phyloP scores from a whole-genome alignment of 805 yeast species.

The Nakazawaea ambrosiae region DNA sequence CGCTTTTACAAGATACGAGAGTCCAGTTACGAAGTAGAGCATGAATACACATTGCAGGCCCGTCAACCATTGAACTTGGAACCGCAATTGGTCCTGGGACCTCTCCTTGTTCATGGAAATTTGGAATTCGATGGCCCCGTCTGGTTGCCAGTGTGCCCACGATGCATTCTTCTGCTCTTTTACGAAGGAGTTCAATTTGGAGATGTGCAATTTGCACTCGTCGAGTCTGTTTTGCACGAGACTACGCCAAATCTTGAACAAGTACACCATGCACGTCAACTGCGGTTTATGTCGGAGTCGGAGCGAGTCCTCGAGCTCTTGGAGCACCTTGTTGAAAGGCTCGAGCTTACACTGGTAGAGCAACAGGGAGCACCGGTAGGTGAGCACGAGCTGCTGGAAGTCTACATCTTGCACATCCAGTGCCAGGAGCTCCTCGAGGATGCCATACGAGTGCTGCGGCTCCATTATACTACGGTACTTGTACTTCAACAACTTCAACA shows the following conservation, averaged over 20 bases:
- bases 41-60: conserved; percentile 34
- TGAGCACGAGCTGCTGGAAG: background rate
- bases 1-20: conserved; percentile 29
- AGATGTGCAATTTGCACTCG: conserved; percentile 19
- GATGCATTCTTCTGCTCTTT: conserved; percentile 16
- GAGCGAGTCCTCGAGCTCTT: background rate
- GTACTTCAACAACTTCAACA: conserved; percentile 26
- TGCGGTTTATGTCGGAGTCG: conserved; percentile 20
- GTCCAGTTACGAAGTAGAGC: conserved; percentile 35
- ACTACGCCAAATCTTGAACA: conserved; percentile 21
- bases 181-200: conserved; percentile 19
- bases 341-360: background rate
- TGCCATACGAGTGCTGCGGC: conserved; percentile 19
- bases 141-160: conserved; percentile 25
- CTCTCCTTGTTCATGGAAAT: background rate
- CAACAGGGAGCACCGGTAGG: background rate
- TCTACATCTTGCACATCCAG: background rate
- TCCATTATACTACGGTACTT: conserved; percentile 24
- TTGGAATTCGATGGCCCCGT: conserved; percentile 19
- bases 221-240: conserved; percentile 22
- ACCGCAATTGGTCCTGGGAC: background rate
- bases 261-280: conserved; percentile 23
- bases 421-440: conserved; percentile 13
- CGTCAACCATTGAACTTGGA: conserved; percentile 32
- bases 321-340: background rate